Conservation (phyloP, 148 eudicot genomes). For the Rhododendron simsii region DNA sequence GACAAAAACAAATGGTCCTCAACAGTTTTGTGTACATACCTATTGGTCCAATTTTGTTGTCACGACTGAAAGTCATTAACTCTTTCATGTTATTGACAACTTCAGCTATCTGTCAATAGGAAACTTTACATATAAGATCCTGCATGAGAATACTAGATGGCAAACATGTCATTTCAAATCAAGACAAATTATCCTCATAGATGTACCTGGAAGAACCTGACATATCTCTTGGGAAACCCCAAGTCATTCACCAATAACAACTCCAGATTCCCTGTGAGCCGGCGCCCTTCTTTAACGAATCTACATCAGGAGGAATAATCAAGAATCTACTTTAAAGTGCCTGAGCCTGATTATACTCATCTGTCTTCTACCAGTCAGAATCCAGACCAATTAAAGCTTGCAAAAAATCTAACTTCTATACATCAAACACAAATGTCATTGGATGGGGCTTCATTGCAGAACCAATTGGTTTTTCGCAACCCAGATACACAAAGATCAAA, state of each 20-base stretch:
- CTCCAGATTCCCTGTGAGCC: conserved; percentile 33
- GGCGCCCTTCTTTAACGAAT: conserved; percentile 31
- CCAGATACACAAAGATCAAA: background rate
- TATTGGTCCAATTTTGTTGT: conserved; percentile 40
- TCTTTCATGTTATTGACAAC: conserved; percentile 44
- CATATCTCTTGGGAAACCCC: conserved; percentile 47
- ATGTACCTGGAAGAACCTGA: conserved; percentile 51
- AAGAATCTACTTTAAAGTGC: background rate
- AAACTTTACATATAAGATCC: background rate
- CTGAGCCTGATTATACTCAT: background rate
- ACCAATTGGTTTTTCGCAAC: background rate
- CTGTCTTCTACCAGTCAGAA: conserved; percentile 1
- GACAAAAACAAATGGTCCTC: background rate
- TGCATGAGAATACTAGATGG: background rate
- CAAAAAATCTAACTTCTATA: background rate
- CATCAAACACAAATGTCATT: background rate
- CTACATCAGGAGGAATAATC: conserved; percentile 21
- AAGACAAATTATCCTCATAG: background rate
- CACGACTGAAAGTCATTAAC: conserved; percentile 35
- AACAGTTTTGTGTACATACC: conserved; percentile 28
- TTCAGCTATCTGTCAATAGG: conserved; percentile 39
- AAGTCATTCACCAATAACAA: conserved; percentile 40
- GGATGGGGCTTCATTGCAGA: background rate
- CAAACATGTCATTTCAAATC: background rate
- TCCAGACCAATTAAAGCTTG: background rate